A percentile compares a stretch with the other conserved stretches of the same genome.
These are phyloP conservation scores for Cudoniella acicularis DNA, from an alignment of 495 filamentous ascomycete species.

Conservation along the genomic window DNA sequence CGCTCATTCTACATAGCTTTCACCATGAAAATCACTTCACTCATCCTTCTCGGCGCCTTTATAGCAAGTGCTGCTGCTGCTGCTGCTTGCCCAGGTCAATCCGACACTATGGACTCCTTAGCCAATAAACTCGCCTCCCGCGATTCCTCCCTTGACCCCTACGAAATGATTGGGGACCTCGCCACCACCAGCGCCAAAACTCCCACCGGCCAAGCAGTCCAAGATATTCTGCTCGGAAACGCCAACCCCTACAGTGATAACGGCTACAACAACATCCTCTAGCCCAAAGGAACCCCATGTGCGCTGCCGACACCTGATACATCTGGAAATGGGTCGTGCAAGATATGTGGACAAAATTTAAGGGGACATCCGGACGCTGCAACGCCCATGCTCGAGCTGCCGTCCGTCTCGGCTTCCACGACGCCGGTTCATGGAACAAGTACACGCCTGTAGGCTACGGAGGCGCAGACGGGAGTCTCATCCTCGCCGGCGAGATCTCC, in stretches of 20 bases:
- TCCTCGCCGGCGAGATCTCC: slow-evolving; percentile 26
- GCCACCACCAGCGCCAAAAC: slow-evolving; percentile 3
- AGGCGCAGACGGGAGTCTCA: slow-evolving; percentile 32
- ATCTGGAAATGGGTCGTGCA: slow-evolving; percentile 38
- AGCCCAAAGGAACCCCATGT: not conserved
- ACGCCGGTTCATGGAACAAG: slow-evolving; percentile 32
- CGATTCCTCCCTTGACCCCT: not conserved
- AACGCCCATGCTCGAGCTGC: slow-evolving; percentile 26
- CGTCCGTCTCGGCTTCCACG: slow-evolving; percentile 34
- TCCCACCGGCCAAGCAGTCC: slow-evolving; percentile 1
- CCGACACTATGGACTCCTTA: not conserved
- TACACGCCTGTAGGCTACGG: slow-evolving; percentile 20
- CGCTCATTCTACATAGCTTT: too few relatives aligned
- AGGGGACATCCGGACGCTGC: slow-evolving; percentile 21
- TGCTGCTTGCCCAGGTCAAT: slow-evolving; percentile 5
- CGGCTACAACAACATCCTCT: not conserved
- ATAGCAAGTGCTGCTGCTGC: not conserved
- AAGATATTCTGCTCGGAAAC: slow-evolving; percentile 6
- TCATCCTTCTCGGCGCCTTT: not conserved
- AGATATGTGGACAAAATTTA: slow-evolving; percentile 31
- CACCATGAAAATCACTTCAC: slow-evolving; percentile 6
- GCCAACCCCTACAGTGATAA: slow-evolving; percentile 3
- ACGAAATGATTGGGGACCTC: slow-evolving; percentile 14
- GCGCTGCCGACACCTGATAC: slow-evolving; percentile 32
- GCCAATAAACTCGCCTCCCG: not conserved